Percentiles rank a stretch among this genome's conserved stretches.
These are phyloP conservation scores for Gossypium sturtianum DNA, from an alignment of 345 rosid genomes.

Conservation along the genomic window DNA sequence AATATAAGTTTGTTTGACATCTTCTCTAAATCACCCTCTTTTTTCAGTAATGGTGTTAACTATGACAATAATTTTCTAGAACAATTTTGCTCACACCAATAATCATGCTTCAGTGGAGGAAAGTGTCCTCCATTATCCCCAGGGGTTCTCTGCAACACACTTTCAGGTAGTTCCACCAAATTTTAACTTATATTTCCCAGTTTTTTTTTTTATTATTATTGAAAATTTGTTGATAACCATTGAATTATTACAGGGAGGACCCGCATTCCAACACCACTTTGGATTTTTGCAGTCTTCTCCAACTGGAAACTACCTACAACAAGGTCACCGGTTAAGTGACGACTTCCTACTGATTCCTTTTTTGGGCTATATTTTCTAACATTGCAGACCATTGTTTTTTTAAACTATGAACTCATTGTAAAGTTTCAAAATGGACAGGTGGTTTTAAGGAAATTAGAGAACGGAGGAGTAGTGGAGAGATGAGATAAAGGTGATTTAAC, in stretches of 20 bases:
- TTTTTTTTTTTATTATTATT: not conserved
- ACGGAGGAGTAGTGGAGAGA: not conserved
- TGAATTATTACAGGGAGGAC: slow-evolving; percentile 39
- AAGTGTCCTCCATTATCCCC: slow-evolving; percentile 52
- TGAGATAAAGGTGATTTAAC: slow-evolving; percentile 13
- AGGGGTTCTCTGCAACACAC: slow-evolving; percentile 61
- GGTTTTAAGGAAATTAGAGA: slow-evolving; percentile 26
- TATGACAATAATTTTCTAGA: slow-evolving; percentile 23
- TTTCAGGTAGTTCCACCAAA: slow-evolving; percentile 41
- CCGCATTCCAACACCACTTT: slow-evolving; percentile 39
- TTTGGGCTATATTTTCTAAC: not conserved
- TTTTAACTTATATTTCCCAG: not conserved
- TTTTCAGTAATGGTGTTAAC: not conserved
- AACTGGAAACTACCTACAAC: slow-evolving; percentile 43
- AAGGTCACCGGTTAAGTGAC: slow-evolving; percentile 45
- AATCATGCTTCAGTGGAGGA: slow-evolving; percentile 44
- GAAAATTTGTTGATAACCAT: slow-evolving; percentile 9
- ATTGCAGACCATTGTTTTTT: not conserved
- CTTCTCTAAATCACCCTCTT: not conserved
- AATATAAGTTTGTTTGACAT: not conserved
- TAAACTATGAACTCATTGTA: slow-evolving; percentile 4
- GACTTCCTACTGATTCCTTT: not conserved
- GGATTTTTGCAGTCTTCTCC: slow-evolving; percentile 33
- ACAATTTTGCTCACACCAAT: slow-evolving; percentile 27
- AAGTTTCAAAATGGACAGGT: slow-evolving; percentile 30